phyloP scores from a whole-genome alignment of 2,329 filamentous ascomycete species.

The Byssochlamys sp. region DNA sequence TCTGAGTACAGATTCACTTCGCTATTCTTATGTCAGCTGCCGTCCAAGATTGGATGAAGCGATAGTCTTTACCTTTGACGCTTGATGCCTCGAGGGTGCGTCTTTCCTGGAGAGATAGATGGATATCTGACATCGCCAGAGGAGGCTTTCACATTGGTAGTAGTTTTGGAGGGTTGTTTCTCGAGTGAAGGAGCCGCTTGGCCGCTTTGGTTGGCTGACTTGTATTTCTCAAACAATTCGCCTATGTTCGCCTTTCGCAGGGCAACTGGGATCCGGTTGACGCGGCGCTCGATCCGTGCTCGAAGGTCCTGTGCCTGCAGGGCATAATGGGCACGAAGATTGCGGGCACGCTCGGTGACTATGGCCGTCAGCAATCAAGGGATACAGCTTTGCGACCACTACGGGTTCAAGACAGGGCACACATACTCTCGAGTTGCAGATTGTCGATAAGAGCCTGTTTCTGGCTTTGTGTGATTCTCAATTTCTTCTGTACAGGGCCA shows the following conservation, averaged over 20 bases:
- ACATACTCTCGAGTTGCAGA: constrained; percentile 73
- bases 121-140: constrained; percentile 20
- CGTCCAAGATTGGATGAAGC: constrained; percentile 11
- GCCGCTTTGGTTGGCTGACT: constrained; percentile 14
- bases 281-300: constrained; percentile 78
- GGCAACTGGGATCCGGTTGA: constrained; percentile 78
- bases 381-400: constrained; percentile 7
- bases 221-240: constrained; percentile 57
- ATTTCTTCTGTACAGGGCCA: constrained; percentile 56
- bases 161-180: constrained; percentile 22
- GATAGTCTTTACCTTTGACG: constrained; percentile 22
- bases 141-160: constrained; percentile 19
- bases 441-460: constrained; percentile 86
- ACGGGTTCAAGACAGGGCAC: not conserved
- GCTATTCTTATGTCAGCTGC: constrained; percentile 41
- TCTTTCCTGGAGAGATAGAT: constrained; percentile 17
- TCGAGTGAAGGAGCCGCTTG: constrained; percentile 19
- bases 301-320: constrained; percentile 77
- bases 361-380: constrained; percentile 10
- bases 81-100: constrained; percentile 20
- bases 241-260: constrained; percentile 73
- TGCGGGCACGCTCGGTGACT: constrained; percentile 77
- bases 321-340: constrained; percentile 78
- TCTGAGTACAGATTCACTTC: constrained; percentile 52
- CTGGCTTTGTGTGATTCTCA: constrained; percentile 58